Conservation (phyloP, 768 basidiomycete genomes). For the Lanmaoa rubissima region DNA sequence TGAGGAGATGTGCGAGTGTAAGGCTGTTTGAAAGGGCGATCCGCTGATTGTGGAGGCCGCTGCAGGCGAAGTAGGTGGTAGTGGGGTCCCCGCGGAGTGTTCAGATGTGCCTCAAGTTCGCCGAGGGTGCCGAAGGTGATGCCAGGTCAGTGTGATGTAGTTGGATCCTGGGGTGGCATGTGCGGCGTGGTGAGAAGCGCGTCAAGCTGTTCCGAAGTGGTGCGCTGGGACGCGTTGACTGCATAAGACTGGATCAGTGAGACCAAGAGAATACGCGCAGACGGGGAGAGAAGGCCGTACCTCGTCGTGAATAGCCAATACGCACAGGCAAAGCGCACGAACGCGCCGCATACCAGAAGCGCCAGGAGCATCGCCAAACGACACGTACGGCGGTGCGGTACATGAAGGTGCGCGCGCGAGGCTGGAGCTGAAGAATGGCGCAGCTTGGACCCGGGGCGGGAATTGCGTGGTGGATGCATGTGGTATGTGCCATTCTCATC, state of each 20-base stretch:
- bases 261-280: constrained; percentile 15
- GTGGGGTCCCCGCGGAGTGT: constrained; percentile 16
- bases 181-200: not conserved
- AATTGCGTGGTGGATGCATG: constrained; percentile 47
- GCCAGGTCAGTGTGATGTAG: not conserved
- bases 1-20: constrained; percentile 62
- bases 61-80: constrained; percentile 65
- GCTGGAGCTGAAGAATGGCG: constrained; percentile 14
- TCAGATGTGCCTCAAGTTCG: constrained; percentile 10
- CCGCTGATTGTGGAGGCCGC: constrained; percentile 83
- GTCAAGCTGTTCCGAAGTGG: constrained; percentile 1
- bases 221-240: constrained; percentile 23
- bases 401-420: constrained; percentile 1
- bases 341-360: constrained; percentile 45
- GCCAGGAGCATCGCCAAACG: constrained; percentile 45
- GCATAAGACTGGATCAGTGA: constrained; percentile 15
- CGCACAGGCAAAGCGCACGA: constrained; percentile 56
- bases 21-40: constrained; percentile 88
- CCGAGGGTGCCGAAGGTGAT: constrained; percentile 34
- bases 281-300: constrained; percentile 39
- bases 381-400: constrained; percentile 25
- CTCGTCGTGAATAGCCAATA: constrained; percentile 66
- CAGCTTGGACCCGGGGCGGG: constrained; percentile 21
- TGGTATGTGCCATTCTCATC: constrained; percentile 67
- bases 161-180: not conserved